Evolutionary conservation across 2,329 filamentous ascomycete species (phyloP), one percentile per base, ranked within the genome.

Genomic region (Fusarium tanahbumbuense): DNA sequence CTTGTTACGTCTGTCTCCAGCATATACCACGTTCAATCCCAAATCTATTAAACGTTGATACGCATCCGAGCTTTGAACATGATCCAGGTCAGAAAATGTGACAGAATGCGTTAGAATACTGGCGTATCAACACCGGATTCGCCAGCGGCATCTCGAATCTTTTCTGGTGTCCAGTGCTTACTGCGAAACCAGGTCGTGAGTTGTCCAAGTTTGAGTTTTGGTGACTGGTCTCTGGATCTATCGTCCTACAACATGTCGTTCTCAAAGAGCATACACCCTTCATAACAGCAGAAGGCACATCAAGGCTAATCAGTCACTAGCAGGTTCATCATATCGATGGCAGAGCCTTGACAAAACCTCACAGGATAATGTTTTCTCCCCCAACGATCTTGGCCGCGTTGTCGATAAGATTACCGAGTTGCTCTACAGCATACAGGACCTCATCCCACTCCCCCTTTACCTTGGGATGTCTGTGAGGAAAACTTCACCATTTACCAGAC

Each of bases 251-350:
- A 6, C 16, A 52, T 11, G 48, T 37, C 30, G 8, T 10, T 9
- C 5, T 5, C 4, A 37, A 52, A 13, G 22, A 59, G 67, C 37
- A 70, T 50, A 52, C 46, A 61, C 2, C 54, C 40, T 8, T 41
- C 42, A 6, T 59, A 25, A 8, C 56, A 64, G 32, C 67, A 40
- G 28, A 71, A 70, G 23, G 63, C 56, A 30, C 59, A 56, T 3
- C 64, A 8, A 12, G 25, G 12, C 8, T 32, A 2, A n/a, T 53
- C 13, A n/a, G 34, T 54, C 34, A 44, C 44, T 22, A 69, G 11
- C 13, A 70, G 25, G 7, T 52, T 23, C 18, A 23, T 25, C 42
- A 70, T 25, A 11, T 34, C 54, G 13, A 65, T 25, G 12, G 49
- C 53, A 23, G 32, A 54, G 2, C 67, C 67, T 50, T 55, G 32